Evolutionary conservation across 371 early-diverging fungal genomes (phyloP).

Genomic region (Mucor lusitanicus): DNA sequence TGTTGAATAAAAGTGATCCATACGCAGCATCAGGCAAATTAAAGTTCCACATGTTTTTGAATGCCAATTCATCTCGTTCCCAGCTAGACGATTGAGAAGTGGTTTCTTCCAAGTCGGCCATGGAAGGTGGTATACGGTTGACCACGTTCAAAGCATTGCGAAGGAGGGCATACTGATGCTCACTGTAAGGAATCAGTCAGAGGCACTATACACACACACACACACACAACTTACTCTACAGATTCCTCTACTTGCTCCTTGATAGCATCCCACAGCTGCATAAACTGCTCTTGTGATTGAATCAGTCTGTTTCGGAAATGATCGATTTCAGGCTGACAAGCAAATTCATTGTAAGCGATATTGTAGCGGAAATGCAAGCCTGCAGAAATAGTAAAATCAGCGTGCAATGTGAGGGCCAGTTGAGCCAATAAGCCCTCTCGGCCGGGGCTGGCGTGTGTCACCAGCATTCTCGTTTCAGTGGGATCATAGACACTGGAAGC

Average conservation of each 20-base stretch:
- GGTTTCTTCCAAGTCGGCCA: conserved; percentile 16
- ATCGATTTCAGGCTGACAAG: conserved; percentile 64
- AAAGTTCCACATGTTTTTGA: conserved; percentile 73
- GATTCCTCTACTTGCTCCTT: conserved; percentile 59
- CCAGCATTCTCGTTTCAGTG: conserved; percentile 60
- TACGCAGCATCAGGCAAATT: conserved; percentile 67
- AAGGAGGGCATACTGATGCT: conserved; percentile 52
- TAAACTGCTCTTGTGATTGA: conserved; percentile 58
- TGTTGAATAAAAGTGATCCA: conserved; percentile 58
- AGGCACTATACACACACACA: background rate
- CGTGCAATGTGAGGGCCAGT: conserved; percentile 59
- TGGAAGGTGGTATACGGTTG: conserved; percentile 53
- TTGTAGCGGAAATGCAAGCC: conserved; percentile 72
- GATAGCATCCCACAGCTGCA: conserved; percentile 63
- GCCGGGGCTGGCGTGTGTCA: conserved; percentile 68
- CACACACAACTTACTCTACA: conserved; percentile 49
- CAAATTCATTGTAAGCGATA: conserved; percentile 70
- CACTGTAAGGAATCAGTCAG: conserved; percentile 25
- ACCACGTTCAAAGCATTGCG: conserved; percentile 61
- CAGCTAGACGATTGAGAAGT: conserved; percentile 6
- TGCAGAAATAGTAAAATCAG: conserved; percentile 69
- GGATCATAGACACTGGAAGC: conserved; percentile 54
- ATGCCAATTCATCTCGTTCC: conserved; percentile 56
- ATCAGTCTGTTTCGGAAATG: conserved; percentile 58
- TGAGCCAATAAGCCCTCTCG: conserved; percentile 68